Conservation (phyloP, 2,329 filamentous ascomycete species). For the Fusarium sacchari region DNA sequence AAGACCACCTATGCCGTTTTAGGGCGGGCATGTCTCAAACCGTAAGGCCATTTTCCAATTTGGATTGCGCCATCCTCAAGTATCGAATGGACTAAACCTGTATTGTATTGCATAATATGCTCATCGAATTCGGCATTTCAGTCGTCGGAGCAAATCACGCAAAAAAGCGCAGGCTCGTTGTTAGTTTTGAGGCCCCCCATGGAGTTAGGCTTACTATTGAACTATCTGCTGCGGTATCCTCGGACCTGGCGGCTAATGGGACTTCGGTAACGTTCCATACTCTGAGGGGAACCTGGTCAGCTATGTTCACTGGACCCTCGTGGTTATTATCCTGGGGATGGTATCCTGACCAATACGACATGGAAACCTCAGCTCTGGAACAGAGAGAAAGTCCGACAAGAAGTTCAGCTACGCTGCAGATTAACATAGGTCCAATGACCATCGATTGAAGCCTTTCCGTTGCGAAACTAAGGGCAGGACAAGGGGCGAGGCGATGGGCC, state of each 20-base stretch:
- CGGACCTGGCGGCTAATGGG: background rate
- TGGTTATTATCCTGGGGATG: background rate
- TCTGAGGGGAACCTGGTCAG: no score
- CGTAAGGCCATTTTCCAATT: background rate
- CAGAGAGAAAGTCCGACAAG: no score
- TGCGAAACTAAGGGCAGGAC: no score
- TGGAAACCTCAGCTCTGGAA: no score
- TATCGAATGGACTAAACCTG: background rate
- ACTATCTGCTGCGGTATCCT: fast-evolving
- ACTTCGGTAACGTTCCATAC: background rate
- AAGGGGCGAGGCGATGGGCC: no score
- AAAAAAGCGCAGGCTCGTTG: fast-evolving
- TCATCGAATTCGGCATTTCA: fast-evolving
- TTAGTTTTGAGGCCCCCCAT: background rate
- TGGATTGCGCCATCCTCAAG: background rate
- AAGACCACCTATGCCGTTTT: background rate
- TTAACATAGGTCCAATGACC: no score
- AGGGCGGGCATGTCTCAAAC: background rate
- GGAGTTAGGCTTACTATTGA: no score
- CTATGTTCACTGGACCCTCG: background rate
- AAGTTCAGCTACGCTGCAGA: no score
- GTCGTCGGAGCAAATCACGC: background rate
- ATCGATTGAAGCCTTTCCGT: no score
- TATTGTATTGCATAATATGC: background rate
- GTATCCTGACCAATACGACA: background rate